These are phyloP conservation scores for Catunica adiposa DNA, from an alignment of 2,329 filamentous ascomycete species.

Conservation along the genomic window DNA sequence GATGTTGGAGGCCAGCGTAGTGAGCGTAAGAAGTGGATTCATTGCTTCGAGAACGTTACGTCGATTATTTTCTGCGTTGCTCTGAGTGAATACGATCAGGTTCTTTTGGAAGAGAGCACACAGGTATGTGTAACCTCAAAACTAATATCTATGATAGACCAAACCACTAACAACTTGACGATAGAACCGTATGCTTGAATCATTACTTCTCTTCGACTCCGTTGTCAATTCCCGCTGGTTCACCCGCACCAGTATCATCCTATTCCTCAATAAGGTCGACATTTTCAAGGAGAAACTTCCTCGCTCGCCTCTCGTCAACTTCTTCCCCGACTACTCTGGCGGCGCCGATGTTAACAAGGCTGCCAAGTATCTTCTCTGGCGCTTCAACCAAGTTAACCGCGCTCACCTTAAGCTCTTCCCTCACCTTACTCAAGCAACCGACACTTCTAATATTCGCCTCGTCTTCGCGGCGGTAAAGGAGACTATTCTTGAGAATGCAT, in stretches of 20 bases:
- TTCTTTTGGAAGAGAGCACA: conserved; percentile 88
- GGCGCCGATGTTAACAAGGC: conserved; percentile 97
- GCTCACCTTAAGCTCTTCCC: conserved; percentile 93
- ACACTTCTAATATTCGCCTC: conserved; percentile 93
- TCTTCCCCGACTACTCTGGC: conserved; percentile 95
- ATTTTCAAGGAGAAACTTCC: conserved; percentile 90
- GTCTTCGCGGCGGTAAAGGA: conserved; percentile 98
- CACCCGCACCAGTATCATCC: conserved; percentile 94
- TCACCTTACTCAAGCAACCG: conserved; percentile 94
- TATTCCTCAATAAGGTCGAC: conserved; percentile 98
- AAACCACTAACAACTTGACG: neutral
- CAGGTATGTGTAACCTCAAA: conserved; percentile 42
- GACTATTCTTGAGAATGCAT: conserved; percentile 92
- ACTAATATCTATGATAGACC: neutral
- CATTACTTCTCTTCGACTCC: conserved; percentile 86
- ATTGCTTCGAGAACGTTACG: conserved; percentile 98
- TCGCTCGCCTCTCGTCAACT: conserved; percentile 78
- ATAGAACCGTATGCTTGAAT: conserved; percentile 99
- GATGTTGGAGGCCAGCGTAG: conserved; percentile 94
- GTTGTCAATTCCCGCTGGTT: conserved; percentile 99
- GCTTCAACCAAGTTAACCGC: conserved; percentile 96
- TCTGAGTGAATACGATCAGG: conserved; percentile 95
- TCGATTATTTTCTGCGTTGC: conserved; percentile 99
- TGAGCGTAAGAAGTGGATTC: conserved; percentile 99
- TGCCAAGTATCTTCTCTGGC: conserved; percentile 93